Evolutionary conservation across 2,329 filamentous ascomycete species (phyloP), one percentile per base, ranked within the genome.

Genomic region (Trichoderma aggressivum): DNA sequence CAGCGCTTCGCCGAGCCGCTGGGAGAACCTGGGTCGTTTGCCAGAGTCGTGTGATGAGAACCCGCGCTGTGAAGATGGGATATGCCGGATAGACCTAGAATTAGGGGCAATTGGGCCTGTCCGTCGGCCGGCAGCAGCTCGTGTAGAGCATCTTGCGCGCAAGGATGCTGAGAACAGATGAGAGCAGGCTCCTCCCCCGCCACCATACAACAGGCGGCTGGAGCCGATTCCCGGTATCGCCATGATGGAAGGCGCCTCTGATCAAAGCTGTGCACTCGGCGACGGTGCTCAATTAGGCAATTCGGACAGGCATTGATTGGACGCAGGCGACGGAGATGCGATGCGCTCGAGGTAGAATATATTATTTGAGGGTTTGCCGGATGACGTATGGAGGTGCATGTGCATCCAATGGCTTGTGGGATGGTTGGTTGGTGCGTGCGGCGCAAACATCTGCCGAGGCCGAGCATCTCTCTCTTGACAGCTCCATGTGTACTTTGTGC

Each of bases 21-120:
- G 84, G 34, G 86, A 84, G 79, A 88, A 88, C 71, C 82, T 82
- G 47, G 82, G 84, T 73, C 84, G 80, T 73, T 83, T 82, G 70
- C 83, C 82, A 55, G 84, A 81, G 74, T 75, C 75, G 11, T 65
- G 61, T 10, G 68, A 80, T 43, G 81, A 77, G 36, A 80, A 81
- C 62, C 72, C 75, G 58, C 80, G 80, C 62, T 75, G 71, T 50
- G 75, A 76, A 70, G 73, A 73, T 50, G 75, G 76, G 36, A 71
- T 70, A 72, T 74, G 75, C 67, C 74, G 75, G 55, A 73, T 7
- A 47, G 28, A 28, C 6, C 47, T 75, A 61, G 75, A 60, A 73
- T 74, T 56, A 2, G 69, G n/a, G 14, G 66, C 60, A 18, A 72
- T 67, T 30, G 64, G 47, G 50, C 71, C 32, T 8, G 70, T 60